phyloP scores from a whole-genome alignment of 2,329 filamentous ascomycete species.

The Ramichloridium luteum region DNA sequence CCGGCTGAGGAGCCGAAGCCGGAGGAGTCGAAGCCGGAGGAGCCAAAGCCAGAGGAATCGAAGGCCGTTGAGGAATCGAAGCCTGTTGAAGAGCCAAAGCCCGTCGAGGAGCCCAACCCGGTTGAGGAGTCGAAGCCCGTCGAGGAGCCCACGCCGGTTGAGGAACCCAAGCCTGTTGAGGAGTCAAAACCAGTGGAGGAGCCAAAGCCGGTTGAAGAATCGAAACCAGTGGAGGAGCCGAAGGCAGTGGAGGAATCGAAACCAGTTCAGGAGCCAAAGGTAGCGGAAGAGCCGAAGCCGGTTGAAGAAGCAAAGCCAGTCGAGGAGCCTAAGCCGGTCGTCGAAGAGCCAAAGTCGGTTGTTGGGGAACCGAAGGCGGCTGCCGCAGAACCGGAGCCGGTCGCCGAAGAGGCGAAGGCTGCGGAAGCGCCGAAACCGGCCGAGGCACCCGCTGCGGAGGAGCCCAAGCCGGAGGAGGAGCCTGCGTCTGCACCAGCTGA shows the following conservation, averaged over 20 bases:
- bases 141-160: neutral
- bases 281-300: neutral
- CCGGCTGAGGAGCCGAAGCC: neutral
- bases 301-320: too few relatives aligned
- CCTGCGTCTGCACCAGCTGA: too few relatives aligned
- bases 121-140: neutral
- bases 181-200: neutral
- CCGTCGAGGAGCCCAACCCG: neutral
- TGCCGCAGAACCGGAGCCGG: neutral
- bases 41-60: neutral
- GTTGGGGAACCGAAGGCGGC: neutral
- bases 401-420: neutral
- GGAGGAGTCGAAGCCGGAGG: neutral
- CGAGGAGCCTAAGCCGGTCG: neutral
- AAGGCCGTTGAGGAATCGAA: too few relatives aligned
- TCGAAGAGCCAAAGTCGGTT: neutral
- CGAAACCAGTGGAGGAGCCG: too few relatives aligned
- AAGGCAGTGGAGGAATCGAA: too few relatives aligned
- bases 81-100: too few relatives aligned
- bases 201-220: neutral
- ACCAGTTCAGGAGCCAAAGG: too few relatives aligned
- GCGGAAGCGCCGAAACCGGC: too few relatives aligned
- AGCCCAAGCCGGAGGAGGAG: too few relatives aligned
- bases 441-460: too few relatives aligned
- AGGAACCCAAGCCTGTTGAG: slow-evolving; percentile 1